phyloP scores from a whole-genome alignment of 176 grass and related monocot genomes.

The Dendrocalamus sinicus region DNA sequence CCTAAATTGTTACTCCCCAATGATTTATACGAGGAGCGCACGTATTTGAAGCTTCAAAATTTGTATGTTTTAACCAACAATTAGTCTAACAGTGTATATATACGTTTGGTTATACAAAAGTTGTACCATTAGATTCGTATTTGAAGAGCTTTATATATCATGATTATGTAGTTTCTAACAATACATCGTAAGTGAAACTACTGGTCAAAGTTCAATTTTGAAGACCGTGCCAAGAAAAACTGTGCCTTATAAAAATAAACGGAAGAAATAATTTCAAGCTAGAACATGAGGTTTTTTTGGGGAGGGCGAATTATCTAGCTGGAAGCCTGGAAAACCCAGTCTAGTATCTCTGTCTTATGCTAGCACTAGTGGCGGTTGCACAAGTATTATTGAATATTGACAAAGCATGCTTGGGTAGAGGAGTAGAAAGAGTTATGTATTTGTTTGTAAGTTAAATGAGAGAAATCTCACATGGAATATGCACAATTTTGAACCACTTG shows the following conservation, averaged over 20 bases:
- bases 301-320: not conserved
- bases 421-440: not conserved
- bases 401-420: not conserved
- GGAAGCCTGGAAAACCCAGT: not conserved
- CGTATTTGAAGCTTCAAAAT: not conserved
- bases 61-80: not conserved
- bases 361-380: not conserved
- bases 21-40: not conserved
- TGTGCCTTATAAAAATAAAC: not conserved
- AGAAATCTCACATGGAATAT: constrained; percentile 39
- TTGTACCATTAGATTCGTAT: not conserved
- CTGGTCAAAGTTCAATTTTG: not conserved
- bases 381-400: not conserved
- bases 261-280: not conserved
- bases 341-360: not conserved
- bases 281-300: not conserved
- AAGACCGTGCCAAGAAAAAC: not conserved
- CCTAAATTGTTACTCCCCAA: not conserved
- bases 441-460: not conserved
- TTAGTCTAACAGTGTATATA: not conserved
- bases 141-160: not conserved
- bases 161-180: not conserved
- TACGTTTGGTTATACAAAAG: not conserved
- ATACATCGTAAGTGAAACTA: not conserved
- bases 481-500: not conserved